These are phyloP conservation scores for Tetraselmis striata DNA, from an alignment of 139 green algal species.

Conservation along the genomic window DNA sequence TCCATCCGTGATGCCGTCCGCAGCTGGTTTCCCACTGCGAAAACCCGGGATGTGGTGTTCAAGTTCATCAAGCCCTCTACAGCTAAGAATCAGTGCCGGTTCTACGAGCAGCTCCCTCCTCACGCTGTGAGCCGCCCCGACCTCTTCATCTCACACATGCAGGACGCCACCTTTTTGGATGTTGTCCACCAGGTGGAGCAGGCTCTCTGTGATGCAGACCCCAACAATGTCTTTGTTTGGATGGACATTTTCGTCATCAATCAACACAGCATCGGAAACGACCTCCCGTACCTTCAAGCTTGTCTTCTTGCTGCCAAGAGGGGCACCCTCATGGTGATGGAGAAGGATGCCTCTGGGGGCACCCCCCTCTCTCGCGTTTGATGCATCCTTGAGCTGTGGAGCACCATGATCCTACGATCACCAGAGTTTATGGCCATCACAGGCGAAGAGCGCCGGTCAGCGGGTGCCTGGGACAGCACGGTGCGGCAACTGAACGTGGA, in stretches of 20 bases:
- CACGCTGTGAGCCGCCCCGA: not conserved
- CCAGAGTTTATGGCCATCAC: too few species aligned
- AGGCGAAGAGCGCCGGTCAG: too few species aligned
- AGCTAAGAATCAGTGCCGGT: not conserved
- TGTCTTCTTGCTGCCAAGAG: not conserved
- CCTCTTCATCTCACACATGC: not conserved
- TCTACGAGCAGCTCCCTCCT: not conserved
- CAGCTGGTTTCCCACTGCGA: not conserved
- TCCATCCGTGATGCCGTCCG: not conserved
- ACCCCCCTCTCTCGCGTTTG: too few species aligned
- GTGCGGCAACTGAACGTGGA: too few species aligned
- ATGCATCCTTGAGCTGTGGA: too few species aligned
- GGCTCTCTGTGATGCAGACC: not conserved
- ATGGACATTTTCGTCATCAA: not conserved
- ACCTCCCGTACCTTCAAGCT: not conserved
- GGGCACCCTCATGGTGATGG: not conserved
- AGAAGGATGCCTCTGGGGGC: not conserved
- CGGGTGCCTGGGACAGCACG: too few species aligned
- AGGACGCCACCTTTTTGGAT: not conserved
- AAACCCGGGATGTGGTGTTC: not conserved
- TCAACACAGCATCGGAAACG: not conserved
- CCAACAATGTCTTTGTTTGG: not conserved
- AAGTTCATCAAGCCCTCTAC: not conserved
- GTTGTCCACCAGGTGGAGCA: not conserved
- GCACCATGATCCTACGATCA: too few species aligned